Evolutionary conservation across 805 yeast genomes (phyloP), one percentile per base, ranked within the genome.

Genomic region (Pichia insulana): DNA sequence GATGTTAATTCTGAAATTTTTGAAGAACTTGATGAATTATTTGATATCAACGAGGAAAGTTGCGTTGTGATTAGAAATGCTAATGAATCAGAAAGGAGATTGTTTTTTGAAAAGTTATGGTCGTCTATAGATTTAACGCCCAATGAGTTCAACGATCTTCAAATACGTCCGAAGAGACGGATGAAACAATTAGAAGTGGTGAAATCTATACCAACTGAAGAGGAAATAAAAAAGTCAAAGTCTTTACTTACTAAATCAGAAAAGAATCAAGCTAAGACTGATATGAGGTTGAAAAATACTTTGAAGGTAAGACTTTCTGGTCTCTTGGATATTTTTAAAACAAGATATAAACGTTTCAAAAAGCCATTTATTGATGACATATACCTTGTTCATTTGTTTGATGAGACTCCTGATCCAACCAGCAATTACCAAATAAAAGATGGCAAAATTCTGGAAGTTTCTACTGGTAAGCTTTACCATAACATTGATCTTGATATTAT

Each of bases 401-500:
- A 85, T 46, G 78, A 82, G 1, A 54, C 62, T 1, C 61, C 45
- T 41, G 64, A 65, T 36, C 69, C 69, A 7, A 46, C 50, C 9
- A 58, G 60, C 9, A 46, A 54, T 19, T 76, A 70, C 50, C 71
- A 71, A 16, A 74, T 72, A 46, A 74, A 73, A 45, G 78, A 77
- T 34, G 79, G 84, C 48, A 83, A 78, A 90, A 85, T 92, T 51
- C 62, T 78, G n/a, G 97, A 92, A 54, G 68, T 75, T 10, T 62
- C 78, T 0, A 82, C 95, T 0, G 94, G 92, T 3, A 76, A 74
- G 43, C 71, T 68, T 49, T 90, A 70, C 56, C 73, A 70, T 64
- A 92, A 92, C 53, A 92, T 92, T 84, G 98, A 92, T 55, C 66
- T 92, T 42, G 98, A 92, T 56, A 80, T 88, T 15, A 76, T 92